Evolutionary conservation across 352 stramenopile genomes (phyloP).

Genomic region (Thalassiosira livingstoniorum): DNA sequence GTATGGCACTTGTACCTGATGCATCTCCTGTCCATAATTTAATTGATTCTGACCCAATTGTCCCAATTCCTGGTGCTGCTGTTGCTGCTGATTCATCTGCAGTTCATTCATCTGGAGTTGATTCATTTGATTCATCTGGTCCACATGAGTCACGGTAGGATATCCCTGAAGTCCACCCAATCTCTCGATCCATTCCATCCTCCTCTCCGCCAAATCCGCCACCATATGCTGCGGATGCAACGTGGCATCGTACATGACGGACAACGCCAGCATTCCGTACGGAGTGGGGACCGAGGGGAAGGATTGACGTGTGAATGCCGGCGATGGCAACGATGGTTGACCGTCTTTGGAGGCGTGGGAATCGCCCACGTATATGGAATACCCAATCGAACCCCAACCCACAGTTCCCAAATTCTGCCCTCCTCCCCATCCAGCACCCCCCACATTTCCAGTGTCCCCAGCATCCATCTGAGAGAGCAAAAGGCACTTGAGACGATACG

Average conservation of each 20-base stretch:
- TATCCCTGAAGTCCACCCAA: too few relatives aligned
- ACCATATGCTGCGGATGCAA: conserved; percentile 46
- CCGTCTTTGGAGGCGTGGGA: background rate
- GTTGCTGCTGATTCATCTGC: conserved; percentile 9
- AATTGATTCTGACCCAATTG: too few relatives aligned
- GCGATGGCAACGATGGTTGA: conserved; percentile 28
- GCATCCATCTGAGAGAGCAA: conserved; percentile 7
- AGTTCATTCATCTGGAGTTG: too few relatives aligned
- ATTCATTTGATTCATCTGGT: too few relatives aligned
- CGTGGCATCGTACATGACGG: conserved; percentile 61
- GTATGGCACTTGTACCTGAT: background rate
- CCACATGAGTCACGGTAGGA: too few relatives aligned
- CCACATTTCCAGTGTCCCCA: background rate
- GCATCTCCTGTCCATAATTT: too few relatives aligned
- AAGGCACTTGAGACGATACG: conserved; percentile 56
- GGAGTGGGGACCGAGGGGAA: conserved; percentile 41
- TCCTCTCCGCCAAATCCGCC: conserved; percentile 19
- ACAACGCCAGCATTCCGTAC: conserved; percentile 39
- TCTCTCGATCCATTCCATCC: conserved; percentile 23
- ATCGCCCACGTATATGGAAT: conserved; percentile 36
- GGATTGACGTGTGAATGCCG: conserved; percentile 41
- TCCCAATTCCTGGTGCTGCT: conserved; percentile 9
- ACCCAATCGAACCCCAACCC: conserved; percentile 40
- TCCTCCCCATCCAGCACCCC: too few relatives aligned
- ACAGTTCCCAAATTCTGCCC: background rate